Base-by-base conservation (phyloP, 257 asterid species). In the Penstemon newberryi region DNA sequence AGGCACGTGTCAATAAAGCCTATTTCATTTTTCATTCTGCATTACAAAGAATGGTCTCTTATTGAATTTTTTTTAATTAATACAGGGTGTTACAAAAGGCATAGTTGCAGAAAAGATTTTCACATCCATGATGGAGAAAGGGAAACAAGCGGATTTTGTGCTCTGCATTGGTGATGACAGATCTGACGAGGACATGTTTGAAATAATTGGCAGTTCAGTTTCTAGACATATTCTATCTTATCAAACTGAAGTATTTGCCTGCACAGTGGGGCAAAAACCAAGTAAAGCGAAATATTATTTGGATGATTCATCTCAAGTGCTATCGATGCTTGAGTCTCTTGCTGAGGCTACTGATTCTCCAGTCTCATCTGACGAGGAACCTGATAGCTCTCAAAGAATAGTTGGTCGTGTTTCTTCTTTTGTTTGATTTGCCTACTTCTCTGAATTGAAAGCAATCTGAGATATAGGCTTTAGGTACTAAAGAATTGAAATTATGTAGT, bases 161-260 rank as follows among this genome's bases (percentile, higher is more conserved):
- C 89, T 90, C 18, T 90, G 97, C 81, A 86, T 90, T 42, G 97
- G 97, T 11, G 97, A 90, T 62, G 97, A 90, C 77, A 83, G 97
- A 83, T 90, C 97, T 12, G 97, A 90, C 42, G 97, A 90, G 82
- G 95, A 90, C 62, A 90, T 90, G 97, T 87, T 90, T 77, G 93
- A 90, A 75, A 82, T 82, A 60, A 86, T 87, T 43, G 81, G 89
- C 55, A 69, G 79, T 65, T 91, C 91, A 6, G 77, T 81, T 49
- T 78, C 88, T 18, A 83, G 83, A 61, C 72, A 65, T 42, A 57
- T 86, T 66, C 81, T 90, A 58, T 78, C 95, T 51, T 72, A 71
- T 79, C 81, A 84, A 36, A 72, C 93, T 42, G 83, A 81, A 72
- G 96, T 90, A 18, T 90, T 85, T 81, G 93, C 86, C 13, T 90